A percentile compares a stretch with the other conserved stretches of the same genome.
Evolutionary conservation across 1,139 yeast genomes (phyloP).

Genomic region (Wickerhamomyces sp.): DNA sequence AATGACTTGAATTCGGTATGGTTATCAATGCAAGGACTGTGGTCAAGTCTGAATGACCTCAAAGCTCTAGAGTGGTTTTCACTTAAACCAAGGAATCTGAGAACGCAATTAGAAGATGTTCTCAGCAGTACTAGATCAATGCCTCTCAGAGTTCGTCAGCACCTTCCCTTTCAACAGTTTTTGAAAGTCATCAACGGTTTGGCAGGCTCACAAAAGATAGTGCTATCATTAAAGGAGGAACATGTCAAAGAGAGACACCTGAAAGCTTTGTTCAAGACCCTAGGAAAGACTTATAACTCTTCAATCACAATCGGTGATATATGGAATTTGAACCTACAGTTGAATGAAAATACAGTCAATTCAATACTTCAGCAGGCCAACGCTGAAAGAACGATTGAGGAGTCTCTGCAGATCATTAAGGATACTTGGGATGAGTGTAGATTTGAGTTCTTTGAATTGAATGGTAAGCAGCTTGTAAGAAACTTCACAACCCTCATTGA

Average conservation of each 20-base stretch:
- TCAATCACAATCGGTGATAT: slow-evolving; percentile 50
- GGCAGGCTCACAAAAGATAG: slow-evolving; percentile 15
- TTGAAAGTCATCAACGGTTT: slow-evolving; percentile 41
- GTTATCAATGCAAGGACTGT: slow-evolving; percentile 54
- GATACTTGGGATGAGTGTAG: slow-evolving; percentile 41
- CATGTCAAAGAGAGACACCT: slow-evolving; percentile 68
- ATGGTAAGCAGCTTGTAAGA: slow-evolving; percentile 51
- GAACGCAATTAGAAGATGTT: slow-evolving; percentile 48
- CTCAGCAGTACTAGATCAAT: slow-evolving; percentile 43
- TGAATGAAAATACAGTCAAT: slow-evolving; percentile 44
- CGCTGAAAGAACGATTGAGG: slow-evolving; percentile 67
- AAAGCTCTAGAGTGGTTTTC: slow-evolving; percentile 46
- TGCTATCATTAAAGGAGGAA: slow-evolving; percentile 42
- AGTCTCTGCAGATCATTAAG: slow-evolving; percentile 44
- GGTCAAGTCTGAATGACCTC: slow-evolving; percentile 46
- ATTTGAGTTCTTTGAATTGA: slow-evolving; percentile 54
- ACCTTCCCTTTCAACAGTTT: slow-evolving; percentile 62
- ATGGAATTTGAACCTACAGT: slow-evolving; percentile 48
- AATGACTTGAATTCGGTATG: slow-evolving; percentile 59
- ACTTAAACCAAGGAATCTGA: slow-evolving; percentile 42
- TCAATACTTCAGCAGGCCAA: slow-evolving; percentile 59
- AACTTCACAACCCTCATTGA: slow-evolving; percentile 68
- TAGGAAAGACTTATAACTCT: slow-evolving; percentile 20
- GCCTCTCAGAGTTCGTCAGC: slow-evolving; percentile 61
- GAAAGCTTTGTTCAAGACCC: slow-evolving; percentile 41